Conservation (phyloP, 2,329 filamentous ascomycete species). For the Lasiodiplodia sp. region DNA sequence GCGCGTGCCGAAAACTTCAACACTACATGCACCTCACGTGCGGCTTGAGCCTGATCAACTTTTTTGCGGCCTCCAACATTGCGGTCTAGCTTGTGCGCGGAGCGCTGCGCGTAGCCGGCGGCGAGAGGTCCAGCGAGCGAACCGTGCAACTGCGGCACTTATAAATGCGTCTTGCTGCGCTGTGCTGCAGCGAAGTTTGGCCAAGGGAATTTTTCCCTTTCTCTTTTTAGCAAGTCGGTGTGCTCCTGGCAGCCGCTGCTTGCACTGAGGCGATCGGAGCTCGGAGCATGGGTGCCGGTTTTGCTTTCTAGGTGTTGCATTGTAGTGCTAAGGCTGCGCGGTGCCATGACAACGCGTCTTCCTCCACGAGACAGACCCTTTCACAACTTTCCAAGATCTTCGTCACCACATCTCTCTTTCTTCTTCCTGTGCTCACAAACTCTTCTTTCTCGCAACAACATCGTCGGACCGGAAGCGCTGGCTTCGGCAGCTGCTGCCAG, state of each 20-base stretch:
- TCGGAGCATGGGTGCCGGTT: slow-evolving; percentile 4
- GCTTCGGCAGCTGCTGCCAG: background rate
- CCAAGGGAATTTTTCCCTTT: background rate
- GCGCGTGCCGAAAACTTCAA: background rate
- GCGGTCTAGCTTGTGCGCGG: background rate
- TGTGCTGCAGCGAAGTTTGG: background rate
- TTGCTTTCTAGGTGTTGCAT: background rate
- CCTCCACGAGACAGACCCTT: background rate
- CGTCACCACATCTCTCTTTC: background rate
- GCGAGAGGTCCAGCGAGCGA: background rate
- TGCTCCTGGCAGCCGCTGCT: background rate
- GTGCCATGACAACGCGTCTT: background rate
- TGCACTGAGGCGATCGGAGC: background rate
- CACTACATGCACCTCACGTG: background rate
- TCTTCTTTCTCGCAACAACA: background rate
- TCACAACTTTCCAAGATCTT: background rate
- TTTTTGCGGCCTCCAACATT: background rate
- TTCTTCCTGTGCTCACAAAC: background rate
- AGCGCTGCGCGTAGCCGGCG: background rate
- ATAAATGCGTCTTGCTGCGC: background rate
- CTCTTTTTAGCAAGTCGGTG: background rate
- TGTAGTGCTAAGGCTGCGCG: background rate
- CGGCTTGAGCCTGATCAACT: background rate
- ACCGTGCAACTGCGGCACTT: background rate
- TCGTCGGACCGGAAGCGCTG: background rate